Evolutionary conservation across 805 yeast genomes (phyloP).

Genomic region (Nakazawaea wickerhamii): DNA sequence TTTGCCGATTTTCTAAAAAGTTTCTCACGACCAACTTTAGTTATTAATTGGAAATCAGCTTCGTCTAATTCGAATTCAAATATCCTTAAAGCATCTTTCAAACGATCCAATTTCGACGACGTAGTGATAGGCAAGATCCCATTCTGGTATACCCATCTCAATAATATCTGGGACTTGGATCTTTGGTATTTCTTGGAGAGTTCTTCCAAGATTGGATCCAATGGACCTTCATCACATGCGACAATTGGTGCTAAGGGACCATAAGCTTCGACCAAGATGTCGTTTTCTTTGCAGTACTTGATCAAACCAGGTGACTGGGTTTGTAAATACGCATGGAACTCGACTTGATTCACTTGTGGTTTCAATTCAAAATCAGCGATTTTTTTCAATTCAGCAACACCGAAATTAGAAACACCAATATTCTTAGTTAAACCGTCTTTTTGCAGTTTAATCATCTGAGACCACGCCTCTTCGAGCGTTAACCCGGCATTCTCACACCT

Average conservation of each 20-base stretch:
- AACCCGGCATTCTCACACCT: constrained; percentile 37
- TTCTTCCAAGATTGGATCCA: constrained; percentile 27
- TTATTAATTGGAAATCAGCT: constrained; percentile 43
- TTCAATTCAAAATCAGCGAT: constrained; percentile 36
- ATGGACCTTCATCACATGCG: constrained; percentile 40
- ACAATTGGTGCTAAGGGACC: constrained; percentile 65
- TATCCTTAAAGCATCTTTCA: constrained; percentile 48
- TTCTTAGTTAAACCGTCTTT: constrained; percentile 40
- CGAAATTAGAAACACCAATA: constrained; percentile 61
- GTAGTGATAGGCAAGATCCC: constrained; percentile 75
- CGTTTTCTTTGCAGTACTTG: constrained; percentile 43
- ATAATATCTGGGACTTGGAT: constrained; percentile 56
- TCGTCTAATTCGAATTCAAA: constrained; percentile 48
- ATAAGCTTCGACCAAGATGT: constrained; percentile 56
- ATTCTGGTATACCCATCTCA: constrained; percentile 64
- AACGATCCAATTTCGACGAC: constrained; percentile 51
- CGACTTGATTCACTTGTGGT: constrained; percentile 67
- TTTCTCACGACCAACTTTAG: constrained; percentile 33
- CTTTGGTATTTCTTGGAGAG: constrained; percentile 53
- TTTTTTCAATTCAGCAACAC: constrained; percentile 37
- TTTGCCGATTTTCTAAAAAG: constrained; percentile 21
- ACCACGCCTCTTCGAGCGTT: constrained; percentile 47
- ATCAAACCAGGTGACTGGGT: constrained; percentile 54
- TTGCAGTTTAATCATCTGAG: constrained; percentile 35
- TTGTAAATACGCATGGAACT: constrained; percentile 60